Conservation (phyloP, 2,329 filamentous ascomycete genomes). For the Furcasterigmium sp. region DNA sequence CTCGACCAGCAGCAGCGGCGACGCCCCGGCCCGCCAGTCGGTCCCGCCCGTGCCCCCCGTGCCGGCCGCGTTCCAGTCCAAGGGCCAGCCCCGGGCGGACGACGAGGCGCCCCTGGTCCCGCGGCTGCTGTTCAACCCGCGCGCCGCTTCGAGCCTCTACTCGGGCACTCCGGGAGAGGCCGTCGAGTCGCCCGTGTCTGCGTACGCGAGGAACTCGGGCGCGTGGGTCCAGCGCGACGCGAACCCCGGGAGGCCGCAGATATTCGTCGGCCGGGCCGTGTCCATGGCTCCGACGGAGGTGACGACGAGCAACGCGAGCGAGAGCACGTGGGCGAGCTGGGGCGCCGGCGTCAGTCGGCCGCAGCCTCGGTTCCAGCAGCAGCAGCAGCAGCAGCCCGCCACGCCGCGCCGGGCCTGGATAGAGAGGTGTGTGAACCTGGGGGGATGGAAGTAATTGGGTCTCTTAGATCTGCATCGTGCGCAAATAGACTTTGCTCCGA, state of each 20-base stretch:
- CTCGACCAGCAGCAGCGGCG: constrained; percentile 4
- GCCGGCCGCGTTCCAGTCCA: constrained; percentile 5
- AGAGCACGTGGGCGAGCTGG: constrained; percentile 13
- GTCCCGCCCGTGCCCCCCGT: constrained; percentile 7
- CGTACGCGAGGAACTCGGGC: constrained; percentile 3
- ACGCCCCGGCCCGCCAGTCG: neutral
- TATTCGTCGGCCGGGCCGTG: constrained; percentile 6
- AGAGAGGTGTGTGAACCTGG: constrained; percentile 11
- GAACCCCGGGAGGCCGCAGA: neutral
- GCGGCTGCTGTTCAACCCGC: neutral
- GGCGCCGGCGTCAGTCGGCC: constrained; percentile 7
- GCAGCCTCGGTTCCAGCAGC: constrained; percentile 1
- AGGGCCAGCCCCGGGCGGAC: neutral
- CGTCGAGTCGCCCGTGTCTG: constrained; percentile 7
- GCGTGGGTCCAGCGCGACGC: neutral
- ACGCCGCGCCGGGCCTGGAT: constrained; percentile 9
- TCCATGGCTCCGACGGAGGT: constrained; percentile 10
- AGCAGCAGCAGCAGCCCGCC: neutral
- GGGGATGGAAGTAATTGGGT: constrained; percentile 7
- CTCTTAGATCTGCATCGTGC: too few relatives aligned
- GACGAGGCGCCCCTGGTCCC: constrained; percentile 1
- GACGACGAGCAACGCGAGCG: constrained; percentile 6
- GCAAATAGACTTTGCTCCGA: too few relatives aligned
- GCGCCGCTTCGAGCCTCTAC: neutral
- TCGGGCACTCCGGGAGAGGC: neutral